Evolutionary conservation across 129 eudicot genomes (phyloP).

Genomic region (Kitagawia praeruptora): DNA sequence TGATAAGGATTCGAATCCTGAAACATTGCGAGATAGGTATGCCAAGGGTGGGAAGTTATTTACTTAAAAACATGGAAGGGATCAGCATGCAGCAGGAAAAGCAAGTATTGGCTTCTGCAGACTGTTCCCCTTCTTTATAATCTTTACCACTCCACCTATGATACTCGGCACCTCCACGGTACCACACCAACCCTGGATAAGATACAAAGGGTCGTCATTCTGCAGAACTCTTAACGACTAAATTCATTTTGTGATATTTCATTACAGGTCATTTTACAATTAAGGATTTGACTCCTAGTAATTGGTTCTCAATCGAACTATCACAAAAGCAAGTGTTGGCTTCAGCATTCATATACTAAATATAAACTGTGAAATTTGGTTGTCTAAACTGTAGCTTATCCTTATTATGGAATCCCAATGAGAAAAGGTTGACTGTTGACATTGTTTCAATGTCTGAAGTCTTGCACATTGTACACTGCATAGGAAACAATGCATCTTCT

Average conservation of each 20-base stretch:
- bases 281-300: too few species aligned
- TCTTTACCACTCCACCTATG: too few species aligned
- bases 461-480: not conserved
- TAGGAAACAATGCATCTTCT: not conserved
- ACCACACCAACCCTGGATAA: too few species aligned
- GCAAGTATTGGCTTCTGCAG: not conserved
- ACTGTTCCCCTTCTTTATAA: not conserved
- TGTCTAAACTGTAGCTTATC: not conserved
- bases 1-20: conserved; percentile 66
- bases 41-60: conserved; percentile 53
- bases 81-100: not conserved
- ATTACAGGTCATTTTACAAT: too few species aligned
- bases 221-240: too few species aligned
- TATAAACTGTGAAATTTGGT: not conserved
- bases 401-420: not conserved
- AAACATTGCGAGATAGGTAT: conserved; percentile 65
- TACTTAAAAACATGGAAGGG: not conserved
- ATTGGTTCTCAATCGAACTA: too few species aligned
- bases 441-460: not conserved
- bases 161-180: too few species aligned
- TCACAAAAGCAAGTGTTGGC: too few species aligned
- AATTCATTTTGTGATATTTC: too few species aligned
- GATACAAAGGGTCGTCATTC: too few species aligned
- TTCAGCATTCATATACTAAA: not conserved
- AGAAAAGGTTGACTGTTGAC: not conserved